Conservation (phyloP, 495 filamentous ascomycete genomes). For the Penicillium lividum region DNA sequence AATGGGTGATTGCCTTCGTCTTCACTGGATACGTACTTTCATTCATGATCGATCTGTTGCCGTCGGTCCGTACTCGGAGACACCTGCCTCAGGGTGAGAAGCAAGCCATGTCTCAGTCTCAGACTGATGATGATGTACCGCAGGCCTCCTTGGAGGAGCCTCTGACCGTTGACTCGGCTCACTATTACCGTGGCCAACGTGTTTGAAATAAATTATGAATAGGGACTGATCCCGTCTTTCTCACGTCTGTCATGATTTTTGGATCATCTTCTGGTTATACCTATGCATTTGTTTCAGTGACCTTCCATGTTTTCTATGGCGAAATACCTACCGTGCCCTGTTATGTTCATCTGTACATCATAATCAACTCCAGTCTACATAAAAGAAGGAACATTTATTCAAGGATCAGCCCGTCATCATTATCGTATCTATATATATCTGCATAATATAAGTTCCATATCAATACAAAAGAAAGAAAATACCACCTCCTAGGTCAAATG, state of each 20-base stretch:
- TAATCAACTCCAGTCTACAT: not conserved
- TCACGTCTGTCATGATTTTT: constrained; percentile 2
- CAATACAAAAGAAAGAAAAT: constrained; percentile 1
- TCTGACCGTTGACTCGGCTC: constrained; percentile 40
- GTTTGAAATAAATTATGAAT: constrained; percentile 1
- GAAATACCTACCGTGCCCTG: not conserved
- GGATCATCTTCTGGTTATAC: not conserved
- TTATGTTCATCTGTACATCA: not conserved
- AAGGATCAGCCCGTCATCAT: constrained; percentile 5
- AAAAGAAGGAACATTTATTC: not conserved
- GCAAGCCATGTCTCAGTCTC: constrained; percentile 23
- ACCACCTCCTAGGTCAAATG: not conserved
- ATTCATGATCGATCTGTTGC: constrained; percentile 85
- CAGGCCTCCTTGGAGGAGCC: constrained; percentile 37
- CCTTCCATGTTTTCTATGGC: not conserved
- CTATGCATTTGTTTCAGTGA: not conserved
- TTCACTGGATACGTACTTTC: constrained; percentile 89
- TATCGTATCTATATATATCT: constrained; percentile 23
- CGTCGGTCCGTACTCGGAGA: constrained; percentile 67
- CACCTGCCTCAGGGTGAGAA: constrained; percentile 50
- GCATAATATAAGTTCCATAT: constrained; percentile 20
- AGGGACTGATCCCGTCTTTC: not conserved
- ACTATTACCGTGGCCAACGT: constrained; percentile 16
- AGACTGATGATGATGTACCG: constrained; percentile 11
- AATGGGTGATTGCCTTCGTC: constrained; percentile 86